Percentiles rank a stretch among this genome's conserved stretches.
These are phyloP conservation scores for Colletotrichum salicis DNA, from an alignment of 2,329 filamentous ascomycete genomes.

Conservation along the genomic window DNA sequence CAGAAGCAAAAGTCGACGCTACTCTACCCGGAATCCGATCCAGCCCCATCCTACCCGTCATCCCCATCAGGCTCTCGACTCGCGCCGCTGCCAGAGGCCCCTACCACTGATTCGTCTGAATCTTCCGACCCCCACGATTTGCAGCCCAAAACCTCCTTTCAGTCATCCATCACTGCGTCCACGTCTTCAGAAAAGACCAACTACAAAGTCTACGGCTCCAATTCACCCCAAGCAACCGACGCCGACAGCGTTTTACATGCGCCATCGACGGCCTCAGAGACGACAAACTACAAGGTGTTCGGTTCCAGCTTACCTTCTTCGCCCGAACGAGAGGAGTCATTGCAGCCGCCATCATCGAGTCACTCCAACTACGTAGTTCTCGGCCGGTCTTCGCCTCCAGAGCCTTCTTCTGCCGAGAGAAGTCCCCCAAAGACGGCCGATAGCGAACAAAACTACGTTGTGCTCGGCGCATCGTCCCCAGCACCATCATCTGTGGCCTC, in stretches of 20 bases:
- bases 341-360: constrained; percentile 53
- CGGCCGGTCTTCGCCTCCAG: constrained; percentile 60
- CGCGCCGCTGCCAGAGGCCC: constrained; percentile 45
- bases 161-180: constrained; percentile 48
- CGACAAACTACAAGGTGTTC: constrained; percentile 66
- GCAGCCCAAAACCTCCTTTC: constrained; percentile 40
- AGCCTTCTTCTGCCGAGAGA: constrained; percentile 50
- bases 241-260: constrained; percentile 48
- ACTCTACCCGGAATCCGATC: constrained; percentile 22
- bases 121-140: constrained; percentile 24
- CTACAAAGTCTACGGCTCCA: constrained; percentile 64
- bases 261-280: constrained; percentile 59
- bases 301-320: constrained; percentile 56
- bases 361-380: constrained; percentile 63
- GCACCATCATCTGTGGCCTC: constrained; percentile 53
- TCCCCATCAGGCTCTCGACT: constrained; percentile 42
- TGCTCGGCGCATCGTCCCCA: constrained; percentile 57
- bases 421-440: constrained; percentile 48
- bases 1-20: constrained; percentile 47
- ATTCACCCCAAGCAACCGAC: constrained; percentile 52
- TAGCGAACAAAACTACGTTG: constrained; percentile 63
- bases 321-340: constrained; percentile 51
- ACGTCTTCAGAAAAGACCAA: constrained; percentile 64
- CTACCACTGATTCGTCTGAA: constrained; percentile 2
- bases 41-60: constrained; percentile 30